These are phyloP conservation scores for Monosporozyma siamensis DNA, from an alignment of 805 yeast species.

Conservation along the genomic window DNA sequence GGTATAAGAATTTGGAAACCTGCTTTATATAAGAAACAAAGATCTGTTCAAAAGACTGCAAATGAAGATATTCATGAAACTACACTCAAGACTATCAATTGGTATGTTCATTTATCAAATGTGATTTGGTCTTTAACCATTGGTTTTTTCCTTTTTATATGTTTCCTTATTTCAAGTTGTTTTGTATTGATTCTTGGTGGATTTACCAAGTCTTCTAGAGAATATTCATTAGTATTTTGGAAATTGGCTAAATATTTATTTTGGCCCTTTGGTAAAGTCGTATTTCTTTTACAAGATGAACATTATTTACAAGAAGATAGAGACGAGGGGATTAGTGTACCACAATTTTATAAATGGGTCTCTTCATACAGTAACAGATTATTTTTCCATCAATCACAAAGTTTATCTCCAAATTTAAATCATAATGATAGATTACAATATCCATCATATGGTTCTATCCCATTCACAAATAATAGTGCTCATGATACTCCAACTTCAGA, in stretches of 20 bases:
- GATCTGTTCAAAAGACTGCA: conserved; percentile 87
- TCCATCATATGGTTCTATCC: conserved; percentile 22
- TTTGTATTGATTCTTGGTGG: conserved; percentile 36
- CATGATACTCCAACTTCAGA: background rate
- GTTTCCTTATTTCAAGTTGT: conserved; percentile 38
- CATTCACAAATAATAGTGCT: background rate
- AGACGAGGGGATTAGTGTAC: conserved; percentile 74
- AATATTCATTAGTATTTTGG: conserved; percentile 53
- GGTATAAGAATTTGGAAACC: conserved; percentile 99
- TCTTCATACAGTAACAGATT: conserved; percentile 63
- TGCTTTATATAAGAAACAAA: conserved; percentile 81
- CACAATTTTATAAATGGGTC: conserved; percentile 86
- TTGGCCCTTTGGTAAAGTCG: conserved; percentile 85
- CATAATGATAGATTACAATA: conserved; percentile 9
- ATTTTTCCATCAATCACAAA: conserved; percentile 45
- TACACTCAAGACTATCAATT: conserved; percentile 42
- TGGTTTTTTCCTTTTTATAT: conserved; percentile 51
- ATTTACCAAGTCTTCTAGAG: conserved; percentile 39
- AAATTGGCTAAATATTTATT: conserved; percentile 62
- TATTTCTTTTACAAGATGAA: conserved; percentile 66
- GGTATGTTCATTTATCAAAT: conserved; percentile 61
- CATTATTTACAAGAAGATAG: conserved; percentile 80
- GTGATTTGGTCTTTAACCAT: conserved; percentile 62
- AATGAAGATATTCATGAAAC: conserved; percentile 88
- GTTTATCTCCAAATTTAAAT: conserved; percentile 5